Base-by-base conservation (phyloP, 306 rosid species). In the Sesbania bispinosa region DNA sequence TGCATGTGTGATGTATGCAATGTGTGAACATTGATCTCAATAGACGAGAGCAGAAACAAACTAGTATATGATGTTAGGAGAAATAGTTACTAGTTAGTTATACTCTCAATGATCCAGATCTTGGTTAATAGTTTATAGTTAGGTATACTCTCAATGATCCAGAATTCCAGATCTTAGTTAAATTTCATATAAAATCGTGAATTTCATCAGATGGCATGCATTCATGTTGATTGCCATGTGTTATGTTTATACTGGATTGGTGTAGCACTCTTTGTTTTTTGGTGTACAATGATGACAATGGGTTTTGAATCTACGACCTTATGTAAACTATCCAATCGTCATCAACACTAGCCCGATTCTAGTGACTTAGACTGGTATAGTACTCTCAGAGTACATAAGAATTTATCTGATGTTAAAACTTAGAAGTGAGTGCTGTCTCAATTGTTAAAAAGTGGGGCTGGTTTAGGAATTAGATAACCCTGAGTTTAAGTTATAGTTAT, bases 1-100 rank as follows among this genome's bases (percentile, higher is more conserved):
- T 6, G 39, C 1, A 50, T 48, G 39, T 42, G 61, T 35, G 6
- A 19, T 73, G 57, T 41, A 1, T 59, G 13, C 8, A 61, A 52
- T 50, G 69, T 47, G 4, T 61, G 61, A 50, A 13, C 67, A 10
- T 61, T 42, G 67, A 67, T 74, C 42, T 74, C 18, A 42, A 53
- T 74, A 47, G 77, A 65, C 7, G 11, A 39, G 27, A 46, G 43
- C 30, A 24, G 11, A 39, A 62, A 13, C 29, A 50, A 48, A 26
- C n/a, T 18, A 47, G 65, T 5, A 3, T 27, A 36, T 65, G 16
- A 32, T 47, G 75, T 5, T 73, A 38, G 41, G 41, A 55, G 26
- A 72, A n/a, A 57, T 42, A 10, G 39, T 54, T 54, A 10, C 23
- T 14, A 3, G 62, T 62, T 51, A 41, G 57, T 19, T 20, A 43